Evolutionary conservation across 2,329 filamentous ascomycete genomes (phyloP).

Genomic region (Onygenales sp.): DNA sequence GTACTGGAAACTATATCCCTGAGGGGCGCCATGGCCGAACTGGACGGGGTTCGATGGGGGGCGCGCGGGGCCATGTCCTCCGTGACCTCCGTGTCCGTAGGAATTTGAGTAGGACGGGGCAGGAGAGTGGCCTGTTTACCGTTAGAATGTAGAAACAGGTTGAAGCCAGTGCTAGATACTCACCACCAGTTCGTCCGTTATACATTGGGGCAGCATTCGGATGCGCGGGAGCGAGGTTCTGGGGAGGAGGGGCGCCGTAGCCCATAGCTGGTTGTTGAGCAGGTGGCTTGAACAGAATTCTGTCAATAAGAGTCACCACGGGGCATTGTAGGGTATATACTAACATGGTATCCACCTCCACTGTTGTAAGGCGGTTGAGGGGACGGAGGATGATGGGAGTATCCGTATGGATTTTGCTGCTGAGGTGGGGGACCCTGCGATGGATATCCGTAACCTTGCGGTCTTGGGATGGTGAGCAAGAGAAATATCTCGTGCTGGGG

Average conservation of each 20-base stretch:
- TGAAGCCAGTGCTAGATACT: background rate
- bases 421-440: constrained; percentile 24
- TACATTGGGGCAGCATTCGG: constrained; percentile 29
- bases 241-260: constrained; percentile 20
- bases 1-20: constrained; percentile 77
- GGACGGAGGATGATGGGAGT: constrained; percentile 35
- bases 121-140: constrained; percentile 8
- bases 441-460: constrained; percentile 8
- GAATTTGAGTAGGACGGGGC: constrained; percentile 40
- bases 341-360: constrained; percentile 28
- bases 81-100: constrained; percentile 42
- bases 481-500: background rate
- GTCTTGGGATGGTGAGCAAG: constrained; percentile 1
- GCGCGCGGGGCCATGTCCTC: constrained; percentile 45
- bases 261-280: constrained; percentile 8
- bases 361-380: constrained; percentile 23
- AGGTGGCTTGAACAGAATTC: background rate
- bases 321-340: constrained; percentile 9
- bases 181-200: constrained; percentile 31
- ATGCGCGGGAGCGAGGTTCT: constrained; percentile 23
- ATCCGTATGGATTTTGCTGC: constrained; percentile 28
- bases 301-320: background rate
- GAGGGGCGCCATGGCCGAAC: constrained; percentile 72
- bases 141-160: background rate
- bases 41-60: constrained; percentile 59